A percentile compares a stretch with the other conserved stretches of the same genome.
These are phyloP conservation scores for Psilocybe azurescens DNA, from an alignment of 768 basidiomycete species.

Conservation along the genomic window DNA sequence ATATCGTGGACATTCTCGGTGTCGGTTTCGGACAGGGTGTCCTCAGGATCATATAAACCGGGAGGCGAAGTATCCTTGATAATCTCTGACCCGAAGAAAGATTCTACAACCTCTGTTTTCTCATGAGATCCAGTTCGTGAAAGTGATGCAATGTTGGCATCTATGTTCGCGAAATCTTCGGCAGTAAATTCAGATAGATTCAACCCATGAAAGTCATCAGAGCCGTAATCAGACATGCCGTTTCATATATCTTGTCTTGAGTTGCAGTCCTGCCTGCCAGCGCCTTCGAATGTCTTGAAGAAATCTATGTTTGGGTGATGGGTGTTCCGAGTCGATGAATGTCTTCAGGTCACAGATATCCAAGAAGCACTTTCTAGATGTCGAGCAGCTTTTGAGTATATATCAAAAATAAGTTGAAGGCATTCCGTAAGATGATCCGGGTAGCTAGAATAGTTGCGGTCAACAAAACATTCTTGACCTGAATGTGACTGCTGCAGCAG, in stretches of 20 bases:
- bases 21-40: not conserved
- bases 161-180: constrained; percentile 58
- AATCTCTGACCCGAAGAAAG: no score
- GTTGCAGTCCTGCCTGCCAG: not conserved
- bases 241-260: not conserved
- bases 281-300: not conserved
- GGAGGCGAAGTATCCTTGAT: no score
- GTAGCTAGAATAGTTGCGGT: not conserved
- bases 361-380: not conserved
- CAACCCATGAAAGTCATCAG: constrained; percentile 45
- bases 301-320: not conserved
- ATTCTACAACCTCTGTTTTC: not conserved
- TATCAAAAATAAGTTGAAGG: not conserved
- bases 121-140: not conserved
- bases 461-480: not conserved
- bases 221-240: constrained; percentile 28
- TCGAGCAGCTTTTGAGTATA: not conserved
- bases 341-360: not conserved
- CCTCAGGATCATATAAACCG: no score
- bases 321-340: not conserved
- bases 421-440: not conserved
- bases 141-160: constrained; percentile 37
- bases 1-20: not conserved
- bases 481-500: no score
- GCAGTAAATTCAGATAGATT: constrained; percentile 61